phyloP scores from a whole-genome alignment of 495 filamentous ascomycete genomes.

The Cladorrhinum samala region DNA sequence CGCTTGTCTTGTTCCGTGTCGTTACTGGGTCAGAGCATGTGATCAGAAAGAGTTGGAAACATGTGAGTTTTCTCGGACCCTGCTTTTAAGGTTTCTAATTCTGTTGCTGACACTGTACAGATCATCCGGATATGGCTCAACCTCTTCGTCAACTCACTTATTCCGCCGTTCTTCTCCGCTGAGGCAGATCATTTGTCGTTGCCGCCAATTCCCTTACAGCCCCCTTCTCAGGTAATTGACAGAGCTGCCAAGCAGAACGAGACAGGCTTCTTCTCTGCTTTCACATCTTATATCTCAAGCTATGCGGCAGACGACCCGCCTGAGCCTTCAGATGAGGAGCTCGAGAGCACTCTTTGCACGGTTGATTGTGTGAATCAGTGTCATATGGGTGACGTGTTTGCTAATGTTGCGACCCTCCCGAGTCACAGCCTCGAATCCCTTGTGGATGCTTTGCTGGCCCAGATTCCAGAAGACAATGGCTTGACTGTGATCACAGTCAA shows the following conservation, averaged over 20 bases:
- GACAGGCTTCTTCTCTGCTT: slow-evolving; percentile 80
- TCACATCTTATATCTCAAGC: slow-evolving; percentile 95
- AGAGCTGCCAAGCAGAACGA: slow-evolving; percentile 71
- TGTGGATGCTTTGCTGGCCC: slow-evolving; percentile 66
- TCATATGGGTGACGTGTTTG: slow-evolving; percentile 73
- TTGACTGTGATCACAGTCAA: slow-evolving; percentile 84
- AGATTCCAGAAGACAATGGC: slow-evolving; percentile 78
- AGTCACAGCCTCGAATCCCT: slow-evolving; percentile 58
- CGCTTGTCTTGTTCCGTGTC: slow-evolving; percentile 87
- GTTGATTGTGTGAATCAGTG: slow-evolving; percentile 92
- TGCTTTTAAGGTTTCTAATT: not conserved
- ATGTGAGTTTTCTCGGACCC: slow-evolving; percentile 48
- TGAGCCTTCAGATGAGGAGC: slow-evolving; percentile 92
- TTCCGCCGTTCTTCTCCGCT: slow-evolving; percentile 75
- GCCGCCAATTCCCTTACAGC: slow-evolving; percentile 80
- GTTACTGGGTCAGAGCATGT: slow-evolving; percentile 74
- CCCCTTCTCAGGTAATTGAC: slow-evolving; percentile 89
- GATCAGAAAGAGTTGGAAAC: slow-evolving; percentile 73
- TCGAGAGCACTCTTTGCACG: slow-evolving; percentile 90
- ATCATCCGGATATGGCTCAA: slow-evolving; percentile 89
- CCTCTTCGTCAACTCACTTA: slow-evolving; percentile 90
- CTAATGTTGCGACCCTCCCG: slow-evolving; percentile 77
- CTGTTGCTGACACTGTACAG: slow-evolving; percentile 37
- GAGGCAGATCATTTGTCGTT: slow-evolving; percentile 66
- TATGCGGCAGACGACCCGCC: slow-evolving; percentile 97